These are phyloP conservation scores for Sporothrix schenckii DNA, from an alignment of 2,329 filamentous ascomycete genomes.

Conservation along the genomic window DNA sequence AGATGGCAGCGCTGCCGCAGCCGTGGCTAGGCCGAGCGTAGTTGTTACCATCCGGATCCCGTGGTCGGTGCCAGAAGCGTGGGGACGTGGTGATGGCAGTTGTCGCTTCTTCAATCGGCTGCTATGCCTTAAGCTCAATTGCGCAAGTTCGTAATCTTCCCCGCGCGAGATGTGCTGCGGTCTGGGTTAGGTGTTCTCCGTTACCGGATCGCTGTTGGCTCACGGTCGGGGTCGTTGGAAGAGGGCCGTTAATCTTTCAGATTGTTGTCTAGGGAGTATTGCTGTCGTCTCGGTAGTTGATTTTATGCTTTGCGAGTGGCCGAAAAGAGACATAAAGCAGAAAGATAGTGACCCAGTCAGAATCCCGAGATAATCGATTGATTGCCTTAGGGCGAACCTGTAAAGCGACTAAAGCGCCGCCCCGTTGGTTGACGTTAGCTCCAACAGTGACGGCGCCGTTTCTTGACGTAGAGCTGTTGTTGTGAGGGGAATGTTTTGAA, in stretches of 20 bases:
- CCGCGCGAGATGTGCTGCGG: slow-evolving; percentile 9
- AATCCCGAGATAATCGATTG: not conserved
- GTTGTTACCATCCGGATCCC: slow-evolving; percentile 20
- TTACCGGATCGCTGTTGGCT: not conserved
- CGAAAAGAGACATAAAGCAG: not conserved
- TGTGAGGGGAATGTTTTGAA: too few species aligned
- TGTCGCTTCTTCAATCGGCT: not conserved
- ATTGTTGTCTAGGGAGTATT: not conserved
- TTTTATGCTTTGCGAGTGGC: not conserved
- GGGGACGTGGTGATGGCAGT: not conserved
- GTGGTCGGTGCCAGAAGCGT: not conserved
- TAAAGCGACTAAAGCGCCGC: not conserved
- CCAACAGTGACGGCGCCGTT: slow-evolving; percentile 1
- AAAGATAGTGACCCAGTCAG: not conserved
- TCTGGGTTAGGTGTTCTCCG: not conserved
- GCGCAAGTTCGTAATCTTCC: not conserved
- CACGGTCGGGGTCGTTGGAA: not conserved
- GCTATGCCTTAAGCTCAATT: not conserved
- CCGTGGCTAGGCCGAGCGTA: slow-evolving; percentile 32
- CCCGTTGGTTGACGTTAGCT: slow-evolving; percentile 8
- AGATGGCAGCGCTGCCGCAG: slow-evolving; percentile 25
- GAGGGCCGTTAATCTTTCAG: not conserved
- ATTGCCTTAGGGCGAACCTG: not conserved
- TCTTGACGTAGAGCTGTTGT: too few species aligned
- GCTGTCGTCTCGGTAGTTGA: not conserved